Evolutionary conservation across 2,329 filamentous ascomycete genomes (phyloP), one percentile per base, ranked within the genome.

Genomic region (Anthostomella pinea): DNA sequence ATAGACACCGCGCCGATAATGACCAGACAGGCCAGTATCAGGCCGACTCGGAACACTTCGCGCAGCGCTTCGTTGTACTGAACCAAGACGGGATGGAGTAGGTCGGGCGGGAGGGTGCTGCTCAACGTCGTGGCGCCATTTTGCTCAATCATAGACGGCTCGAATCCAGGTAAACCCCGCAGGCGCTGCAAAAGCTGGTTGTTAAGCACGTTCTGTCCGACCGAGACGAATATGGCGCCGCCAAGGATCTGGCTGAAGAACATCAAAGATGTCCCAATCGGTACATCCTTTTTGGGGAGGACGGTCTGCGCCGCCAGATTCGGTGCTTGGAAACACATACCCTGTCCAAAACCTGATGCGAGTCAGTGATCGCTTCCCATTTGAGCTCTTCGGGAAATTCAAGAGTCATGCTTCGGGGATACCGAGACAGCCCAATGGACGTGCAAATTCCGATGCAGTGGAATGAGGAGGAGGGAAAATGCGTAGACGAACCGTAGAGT

Each of bases 41-140:
- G 63, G 2, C 69, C 72, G 7, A 85, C 75, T 43, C 77, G 73
- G 53, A 83, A 87, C 1, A 73, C 72, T 39, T 71, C 62, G 2
- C 70, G 69, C 23, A 87, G 58, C 0, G 80, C 68, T 16, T 66
- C 56, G 53, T 85, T 86, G 62, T 87, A 87, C 0, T 70, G 78
- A 1, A 36, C 13, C 23, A 67, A 41, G 9, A 52, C 54, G 1
- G 34, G 25, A 5, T 38, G 51, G 15, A 55, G 52, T 10, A 61
- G 48, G 8, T 52, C 24, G 1, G 38, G 8, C 0, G 54, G 39
- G 15, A 58, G 45, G 1, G 43, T 41, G 8, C 30, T 23, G 28
- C 48, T 46, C 5, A 61, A 27, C 4, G 45, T 43, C 0, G 55
- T 59, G 3, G 60, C 63, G 23, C 64, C 64, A 8, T 46, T 57